Evolutionary conservation across 805 yeast species (phyloP).

Genomic region (Candida tammaniensis): DNA sequence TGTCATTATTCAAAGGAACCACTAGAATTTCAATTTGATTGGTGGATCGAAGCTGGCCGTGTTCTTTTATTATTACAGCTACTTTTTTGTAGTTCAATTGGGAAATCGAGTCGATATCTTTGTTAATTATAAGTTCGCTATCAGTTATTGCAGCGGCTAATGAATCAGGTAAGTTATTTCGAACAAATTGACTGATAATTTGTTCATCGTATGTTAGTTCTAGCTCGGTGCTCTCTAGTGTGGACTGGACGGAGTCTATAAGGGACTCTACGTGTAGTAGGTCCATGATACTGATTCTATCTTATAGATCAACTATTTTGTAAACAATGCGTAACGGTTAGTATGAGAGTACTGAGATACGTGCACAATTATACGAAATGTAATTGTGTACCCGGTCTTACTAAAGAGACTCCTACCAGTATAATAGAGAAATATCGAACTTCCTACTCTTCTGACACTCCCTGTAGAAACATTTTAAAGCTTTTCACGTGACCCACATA

Average conservation of each 20-base stretch:
- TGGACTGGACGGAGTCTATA: no score
- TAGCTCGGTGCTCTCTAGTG: background rate
- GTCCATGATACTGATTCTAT: no score
- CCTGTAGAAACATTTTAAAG: no score
- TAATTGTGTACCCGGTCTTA: no score
- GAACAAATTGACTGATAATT: slow-evolving; percentile 1
- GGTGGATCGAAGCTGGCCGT: slow-evolving; percentile 23
- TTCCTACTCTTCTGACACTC: no score
- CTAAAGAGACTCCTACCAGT: no score
- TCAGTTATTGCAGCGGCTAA: slow-evolving; percentile 1
- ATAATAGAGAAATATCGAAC: no score
- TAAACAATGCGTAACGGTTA: background rate
- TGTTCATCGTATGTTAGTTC: slow-evolving; percentile 3
- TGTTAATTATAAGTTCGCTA: background rate
- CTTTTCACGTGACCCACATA: background rate
- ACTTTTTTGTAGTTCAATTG: background rate
- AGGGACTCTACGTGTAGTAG: slow-evolving; percentile 2
- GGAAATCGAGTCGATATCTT: slow-evolving; percentile 7
- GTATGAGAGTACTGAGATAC: no score
- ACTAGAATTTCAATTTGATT: slow-evolving; percentile 7
- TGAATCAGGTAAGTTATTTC: slow-evolving; percentile 6
- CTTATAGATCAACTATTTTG: background rate
- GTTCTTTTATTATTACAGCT: slow-evolving; percentile 44
- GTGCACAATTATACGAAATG: no score
- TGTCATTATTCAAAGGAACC: slow-evolving; percentile 8